A percentile compares a stretch with the other conserved stretches of the same genome.
Conservation (phyloP, 2,329 filamentous ascomycete genomes). For the Diaporthe citri region DNA sequence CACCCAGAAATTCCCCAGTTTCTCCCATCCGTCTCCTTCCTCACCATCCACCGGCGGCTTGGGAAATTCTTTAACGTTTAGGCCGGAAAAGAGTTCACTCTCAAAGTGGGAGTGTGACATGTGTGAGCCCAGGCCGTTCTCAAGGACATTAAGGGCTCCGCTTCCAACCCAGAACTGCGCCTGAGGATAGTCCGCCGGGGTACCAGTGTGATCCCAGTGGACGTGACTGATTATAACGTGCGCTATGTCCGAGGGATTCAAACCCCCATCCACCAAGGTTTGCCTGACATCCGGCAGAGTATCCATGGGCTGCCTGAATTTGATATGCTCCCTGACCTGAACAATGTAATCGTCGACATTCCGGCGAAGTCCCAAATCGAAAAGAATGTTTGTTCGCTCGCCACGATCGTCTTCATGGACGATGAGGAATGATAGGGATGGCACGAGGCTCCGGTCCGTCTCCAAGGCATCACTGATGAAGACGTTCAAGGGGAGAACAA, state of each 20-base stretch:
- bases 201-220: conserved; percentile 71
- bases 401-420: conserved; percentile 53
- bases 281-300: conserved; percentile 58
- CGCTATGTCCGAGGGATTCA: conserved; percentile 45
- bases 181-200: conserved; percentile 62
- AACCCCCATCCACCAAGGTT: conserved; percentile 48
- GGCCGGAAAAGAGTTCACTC: conserved; percentile 45
- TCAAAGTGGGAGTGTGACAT: conserved; percentile 49
- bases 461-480: conserved; percentile 60
- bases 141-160: conserved; percentile 57
- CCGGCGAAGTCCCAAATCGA: conserved; percentile 66
- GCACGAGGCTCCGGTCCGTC: conserved; percentile 60
- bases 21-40: conserved; percentile 49
- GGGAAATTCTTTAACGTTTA: conserved; percentile 58
- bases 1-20: conserved; percentile 57
- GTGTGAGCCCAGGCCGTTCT: conserved; percentile 46
- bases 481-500: conserved; percentile 60
- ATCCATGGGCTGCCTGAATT: conserved; percentile 58
- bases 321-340: conserved; percentile 59
- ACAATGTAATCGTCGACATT: conserved; percentile 57
- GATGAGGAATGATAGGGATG: conserved; percentile 66
- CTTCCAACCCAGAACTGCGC: conserved; percentile 64
- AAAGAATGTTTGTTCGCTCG: conserved; percentile 56
- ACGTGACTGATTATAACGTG: conserved; percentile 62
- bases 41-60: conserved; percentile 42